phyloP scores from a whole-genome alignment of 768 basidiomycete species.

The Tricholoma flavovirens region DNA sequence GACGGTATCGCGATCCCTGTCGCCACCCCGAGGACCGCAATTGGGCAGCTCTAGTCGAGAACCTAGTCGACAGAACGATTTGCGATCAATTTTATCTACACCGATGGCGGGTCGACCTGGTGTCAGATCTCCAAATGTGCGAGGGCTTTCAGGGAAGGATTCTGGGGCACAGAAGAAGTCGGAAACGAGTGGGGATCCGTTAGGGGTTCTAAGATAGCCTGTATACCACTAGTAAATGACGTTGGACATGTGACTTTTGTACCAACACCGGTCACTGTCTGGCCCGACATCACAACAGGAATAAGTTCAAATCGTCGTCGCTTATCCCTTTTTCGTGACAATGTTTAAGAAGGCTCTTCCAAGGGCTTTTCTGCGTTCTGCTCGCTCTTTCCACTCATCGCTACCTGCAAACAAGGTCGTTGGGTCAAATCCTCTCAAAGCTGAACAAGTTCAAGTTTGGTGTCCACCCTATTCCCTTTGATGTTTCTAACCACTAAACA shows the following conservation, averaged over 20 bases:
- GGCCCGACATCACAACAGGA: too few species aligned
- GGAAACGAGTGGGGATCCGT: neutral
- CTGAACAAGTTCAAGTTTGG: slow-evolving; percentile 74
- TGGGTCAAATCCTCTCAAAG: slow-evolving; percentile 70
- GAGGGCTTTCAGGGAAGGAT: neutral
- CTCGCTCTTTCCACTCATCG: slow-evolving; percentile 64
- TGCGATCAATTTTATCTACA: neutral
- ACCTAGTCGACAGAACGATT: neutral
- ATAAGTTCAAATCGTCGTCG: too few species aligned
- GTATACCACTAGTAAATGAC: too few species aligned
- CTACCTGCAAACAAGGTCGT: slow-evolving; percentile 53
- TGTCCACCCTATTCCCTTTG: slow-evolving; percentile 6
- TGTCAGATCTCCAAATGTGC: neutral
- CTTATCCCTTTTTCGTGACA: slow-evolving; percentile 19
- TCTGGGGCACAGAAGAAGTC: neutral
- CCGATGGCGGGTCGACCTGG: neutral
- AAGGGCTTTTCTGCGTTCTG: slow-evolving; percentile 42
- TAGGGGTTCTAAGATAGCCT: neutral
- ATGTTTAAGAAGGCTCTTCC: slow-evolving; percentile 68
- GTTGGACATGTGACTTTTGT: neutral
- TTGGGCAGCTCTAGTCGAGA: neutral
- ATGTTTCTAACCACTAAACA: slow-evolving; percentile 13
- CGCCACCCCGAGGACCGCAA: neutral
- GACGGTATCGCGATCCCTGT: neutral
- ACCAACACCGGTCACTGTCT: too few species aligned